Conservation (phyloP, 1,284 basidiomycete genomes). For the Rhizoctonia solani region DNA sequence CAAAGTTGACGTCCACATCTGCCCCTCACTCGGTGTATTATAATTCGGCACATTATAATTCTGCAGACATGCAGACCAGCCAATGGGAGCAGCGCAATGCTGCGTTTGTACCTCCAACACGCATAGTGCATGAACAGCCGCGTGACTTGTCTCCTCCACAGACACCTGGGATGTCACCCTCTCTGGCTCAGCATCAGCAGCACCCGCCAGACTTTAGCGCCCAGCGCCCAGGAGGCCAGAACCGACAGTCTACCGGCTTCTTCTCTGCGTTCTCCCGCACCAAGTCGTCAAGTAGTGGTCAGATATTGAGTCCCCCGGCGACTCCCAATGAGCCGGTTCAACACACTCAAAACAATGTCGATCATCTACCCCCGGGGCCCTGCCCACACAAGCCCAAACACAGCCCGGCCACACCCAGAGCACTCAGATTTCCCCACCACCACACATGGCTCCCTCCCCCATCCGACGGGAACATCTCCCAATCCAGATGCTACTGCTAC, state of each 20-base stretch:
- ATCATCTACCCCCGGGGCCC: too few relatives aligned
- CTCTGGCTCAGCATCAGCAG: not conserved
- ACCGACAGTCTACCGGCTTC: conserved; percentile 29
- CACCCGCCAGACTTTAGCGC: not conserved
- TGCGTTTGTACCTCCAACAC: conserved; percentile 22
- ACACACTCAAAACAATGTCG: not conserved
- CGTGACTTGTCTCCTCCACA: conserved; percentile 19
- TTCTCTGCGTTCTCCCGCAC: conserved; percentile 30
- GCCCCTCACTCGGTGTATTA: not conserved
- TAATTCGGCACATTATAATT: not conserved
- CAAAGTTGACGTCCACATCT: conserved; percentile 10
- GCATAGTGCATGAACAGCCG: not conserved
- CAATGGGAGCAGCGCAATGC: conserved; percentile 32
- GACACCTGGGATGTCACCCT: not conserved
- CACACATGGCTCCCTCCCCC: not conserved
- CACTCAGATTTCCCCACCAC: not conserved
- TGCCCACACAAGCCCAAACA: not conserved
- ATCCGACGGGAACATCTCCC: conserved; percentile 8
- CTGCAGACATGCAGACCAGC: conserved; percentile 20
- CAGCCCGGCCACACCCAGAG: not conserved
- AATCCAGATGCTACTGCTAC: conserved; percentile 12
- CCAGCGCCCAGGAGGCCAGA: conserved; percentile 15
- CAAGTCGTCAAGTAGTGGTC: conserved; percentile 24
- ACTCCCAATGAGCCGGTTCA: not conserved
- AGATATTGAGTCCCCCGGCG: conserved; percentile 19